phyloP scores from a whole-genome alignment of 768 basidiomycete genomes.

The Xerocomellus amylosporus region DNA sequence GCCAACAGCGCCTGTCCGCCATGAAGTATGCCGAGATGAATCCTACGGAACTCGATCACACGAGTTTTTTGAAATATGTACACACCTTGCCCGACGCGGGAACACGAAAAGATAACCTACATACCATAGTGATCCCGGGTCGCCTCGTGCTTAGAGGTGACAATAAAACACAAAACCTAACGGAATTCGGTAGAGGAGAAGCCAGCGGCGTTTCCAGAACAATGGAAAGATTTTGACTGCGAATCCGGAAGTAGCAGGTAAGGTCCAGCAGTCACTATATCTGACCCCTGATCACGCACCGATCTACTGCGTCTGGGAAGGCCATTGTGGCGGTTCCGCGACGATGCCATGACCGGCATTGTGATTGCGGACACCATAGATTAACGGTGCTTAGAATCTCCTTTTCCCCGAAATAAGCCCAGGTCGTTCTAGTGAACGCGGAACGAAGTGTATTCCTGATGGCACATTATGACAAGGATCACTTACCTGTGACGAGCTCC shows the following conservation, averaged over 20 bases:
- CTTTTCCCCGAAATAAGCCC: conserved; percentile 9
- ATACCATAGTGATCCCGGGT: background rate
- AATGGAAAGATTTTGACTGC: conserved; percentile 22
- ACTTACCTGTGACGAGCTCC: background rate
- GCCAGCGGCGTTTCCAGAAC: conserved; percentile 24
- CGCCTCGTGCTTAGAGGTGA: conserved; percentile 3
- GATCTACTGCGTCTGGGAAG: conserved; percentile 28
- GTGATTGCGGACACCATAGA: conserved; percentile 22
- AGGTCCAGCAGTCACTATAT: conserved; percentile 24
- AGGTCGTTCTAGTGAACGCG: conserved; percentile 4
- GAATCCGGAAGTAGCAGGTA: conserved; percentile 29
- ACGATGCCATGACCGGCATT: conserved; percentile 22
- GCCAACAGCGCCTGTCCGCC: conserved; percentile 9
- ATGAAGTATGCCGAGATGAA: conserved; percentile 29
- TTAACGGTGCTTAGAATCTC: conserved; percentile 17
- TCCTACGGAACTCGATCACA: conserved; percentile 9
- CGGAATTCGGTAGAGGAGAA: conserved; percentile 13
- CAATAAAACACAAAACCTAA: background rate
- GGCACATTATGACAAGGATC: background rate
- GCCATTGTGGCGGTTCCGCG: conserved; percentile 28
- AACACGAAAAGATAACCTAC: background rate
- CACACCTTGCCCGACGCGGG: background rate
- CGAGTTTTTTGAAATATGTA: conserved; percentile 3
- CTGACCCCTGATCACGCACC: conserved; percentile 21
- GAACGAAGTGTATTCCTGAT: conserved; percentile 4